phyloP scores from a whole-genome alignment of 768 basidiomycete genomes.

The Pholiota conissans region DNA sequence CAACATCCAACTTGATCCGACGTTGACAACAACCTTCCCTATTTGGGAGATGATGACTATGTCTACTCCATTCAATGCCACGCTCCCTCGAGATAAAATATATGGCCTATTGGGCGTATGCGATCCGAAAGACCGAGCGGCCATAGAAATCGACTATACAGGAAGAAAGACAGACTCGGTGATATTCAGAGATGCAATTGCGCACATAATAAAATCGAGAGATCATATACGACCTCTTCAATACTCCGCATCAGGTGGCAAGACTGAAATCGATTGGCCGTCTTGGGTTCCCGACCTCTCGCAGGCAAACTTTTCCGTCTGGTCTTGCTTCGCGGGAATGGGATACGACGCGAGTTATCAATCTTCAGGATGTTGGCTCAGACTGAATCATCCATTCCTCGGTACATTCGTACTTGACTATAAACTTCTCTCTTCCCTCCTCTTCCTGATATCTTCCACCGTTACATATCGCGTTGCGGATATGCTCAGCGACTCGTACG shows the following conservation, averaged over 20 bases:
- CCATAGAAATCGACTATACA: constrained; percentile 1
- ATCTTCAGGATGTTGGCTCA: neutral
- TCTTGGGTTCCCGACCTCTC: constrained; percentile 9
- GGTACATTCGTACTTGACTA: neutral
- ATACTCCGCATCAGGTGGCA: neutral
- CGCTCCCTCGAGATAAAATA: constrained; percentile 7
- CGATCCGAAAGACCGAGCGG: neutral
- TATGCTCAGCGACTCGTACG: neutral
- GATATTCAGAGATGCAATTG: neutral
- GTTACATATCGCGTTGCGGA: neutral
- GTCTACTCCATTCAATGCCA: neutral
- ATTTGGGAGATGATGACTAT: neutral
- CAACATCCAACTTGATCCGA: neutral
- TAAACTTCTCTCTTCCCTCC: neutral
- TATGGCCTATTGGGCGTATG: constrained; percentile 6
- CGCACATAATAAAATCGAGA: neutral
- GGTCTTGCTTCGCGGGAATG: neutral
- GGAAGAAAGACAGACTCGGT: neutral
- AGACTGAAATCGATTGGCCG: neutral
- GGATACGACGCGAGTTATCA: neutral
- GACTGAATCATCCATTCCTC: neutral
- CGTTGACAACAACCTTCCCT: neutral
- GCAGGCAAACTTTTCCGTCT: neutral
- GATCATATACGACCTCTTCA: neutral
- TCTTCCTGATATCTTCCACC: neutral